A percentile compares a stretch with the other conserved stretches of the same genome.
These are phyloP conservation scores for Neurospora sp. DNA, from an alignment of 495 filamentous ascomycete species.

Conservation along the genomic window DNA sequence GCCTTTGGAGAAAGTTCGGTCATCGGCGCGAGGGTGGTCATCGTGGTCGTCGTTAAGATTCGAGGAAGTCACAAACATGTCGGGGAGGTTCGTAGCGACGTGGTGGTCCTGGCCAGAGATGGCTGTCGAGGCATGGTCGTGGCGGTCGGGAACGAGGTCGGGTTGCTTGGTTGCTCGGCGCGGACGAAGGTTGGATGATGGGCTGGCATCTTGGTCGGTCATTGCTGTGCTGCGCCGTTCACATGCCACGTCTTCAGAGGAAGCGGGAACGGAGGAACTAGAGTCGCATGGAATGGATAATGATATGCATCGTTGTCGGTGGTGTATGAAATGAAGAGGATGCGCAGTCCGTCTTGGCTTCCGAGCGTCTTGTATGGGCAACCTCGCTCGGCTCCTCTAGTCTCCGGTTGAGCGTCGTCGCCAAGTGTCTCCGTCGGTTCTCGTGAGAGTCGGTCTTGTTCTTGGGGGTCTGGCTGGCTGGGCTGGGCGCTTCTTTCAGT, in stretches of 20 bases:
- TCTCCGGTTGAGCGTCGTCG: neutral
- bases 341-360: neutral
- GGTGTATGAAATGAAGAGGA: neutral
- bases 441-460: neutral
- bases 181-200: slow-evolving; percentile 10
- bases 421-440: neutral
- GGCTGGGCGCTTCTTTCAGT: neutral
- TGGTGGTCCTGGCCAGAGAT: neutral
- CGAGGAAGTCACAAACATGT: neutral
- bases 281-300: neutral
- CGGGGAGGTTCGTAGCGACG: slow-evolving; percentile 7
- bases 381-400: neutral
- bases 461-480: neutral
- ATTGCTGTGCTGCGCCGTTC: slow-evolving; percentile 12
- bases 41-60: neutral
- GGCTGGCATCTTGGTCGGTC: slow-evolving; percentile 18
- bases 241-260: slow-evolving; percentile 2
- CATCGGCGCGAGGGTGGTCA: slow-evolving; percentile 9
- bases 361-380: neutral
- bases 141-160: slow-evolving; percentile 2
- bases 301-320: neutral
- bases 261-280: neutral
- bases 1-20: slow-evolving; percentile 12
- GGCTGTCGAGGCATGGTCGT: slow-evolving; percentile 5
- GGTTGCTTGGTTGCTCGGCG: slow-evolving; percentile 13